A percentile compares a stretch with the other conserved stretches of the same genome.
Evolutionary conservation across 2,329 filamentous ascomycete species (phyloP).

Genomic region (Coleophoma crateriformis): DNA sequence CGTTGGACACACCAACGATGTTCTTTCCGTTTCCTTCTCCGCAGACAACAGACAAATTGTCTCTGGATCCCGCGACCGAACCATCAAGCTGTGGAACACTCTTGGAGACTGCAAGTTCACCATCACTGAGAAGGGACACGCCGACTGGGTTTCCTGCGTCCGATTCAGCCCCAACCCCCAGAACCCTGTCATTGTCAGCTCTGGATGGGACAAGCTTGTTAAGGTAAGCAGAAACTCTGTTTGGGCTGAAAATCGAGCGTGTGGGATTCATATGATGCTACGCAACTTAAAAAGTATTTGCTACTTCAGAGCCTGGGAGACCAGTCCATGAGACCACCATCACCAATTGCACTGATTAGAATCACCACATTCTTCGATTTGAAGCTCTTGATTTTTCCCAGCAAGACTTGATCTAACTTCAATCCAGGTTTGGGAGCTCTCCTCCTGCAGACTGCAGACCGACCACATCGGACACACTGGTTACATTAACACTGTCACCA

Average conservation of each 20-base stretch:
- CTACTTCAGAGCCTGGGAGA: constrained; percentile 96
- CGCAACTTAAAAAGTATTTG: constrained; percentile 94
- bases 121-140: constrained; percentile 99
- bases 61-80: constrained; percentile 94
- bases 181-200: constrained; percentile 98
- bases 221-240: constrained; percentile 67
- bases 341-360: constrained; percentile 79
- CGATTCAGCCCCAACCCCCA: constrained; percentile 99
- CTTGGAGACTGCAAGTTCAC: constrained; percentile 99
- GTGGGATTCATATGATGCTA: constrained; percentile 74
- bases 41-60: constrained; percentile 99
- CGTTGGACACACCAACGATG: constrained; percentile 98
- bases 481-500: constrained; percentile 99
- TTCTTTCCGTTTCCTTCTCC: constrained; percentile 99
- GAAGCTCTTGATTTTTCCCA: background rate
- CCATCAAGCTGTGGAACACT: constrained; percentile 99
- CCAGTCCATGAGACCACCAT: constrained; percentile 94
- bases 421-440: constrained; percentile 93
- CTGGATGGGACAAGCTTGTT: constrained; percentile 99
- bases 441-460: constrained; percentile 98
- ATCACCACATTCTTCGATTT: constrained; percentile 14
- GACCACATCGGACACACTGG: constrained; percentile 99
- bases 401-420: constrained; percentile 1
- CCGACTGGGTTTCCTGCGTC: constrained; percentile 99
- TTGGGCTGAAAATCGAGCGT: constrained; percentile 15